phyloP scores from a whole-genome alignment of 2,329 filamentous ascomycete species.

The Periconia macrospinosa region DNA sequence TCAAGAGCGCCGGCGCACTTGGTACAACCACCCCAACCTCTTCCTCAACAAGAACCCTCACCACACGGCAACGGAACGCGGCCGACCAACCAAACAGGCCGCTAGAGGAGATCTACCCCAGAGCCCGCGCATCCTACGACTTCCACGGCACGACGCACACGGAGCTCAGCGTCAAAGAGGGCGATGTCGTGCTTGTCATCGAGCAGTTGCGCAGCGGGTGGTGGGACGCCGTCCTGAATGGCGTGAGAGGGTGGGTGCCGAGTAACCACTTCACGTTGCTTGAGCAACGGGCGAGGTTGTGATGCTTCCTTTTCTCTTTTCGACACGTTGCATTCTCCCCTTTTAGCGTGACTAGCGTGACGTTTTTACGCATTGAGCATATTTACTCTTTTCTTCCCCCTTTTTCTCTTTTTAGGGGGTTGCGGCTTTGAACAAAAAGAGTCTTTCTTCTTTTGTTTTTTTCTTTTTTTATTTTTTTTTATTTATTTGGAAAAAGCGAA shows the following conservation, averaged over 20 bases:
- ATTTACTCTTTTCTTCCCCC: too few relatives aligned
- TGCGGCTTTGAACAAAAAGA: too few relatives aligned
- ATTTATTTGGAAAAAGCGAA: too few relatives aligned
- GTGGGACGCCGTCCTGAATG: conserved; percentile 3
- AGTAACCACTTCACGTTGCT: conserved; percentile 1
- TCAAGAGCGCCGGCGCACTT: conserved; percentile 29
- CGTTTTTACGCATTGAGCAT: too few relatives aligned
- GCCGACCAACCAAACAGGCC: background rate
- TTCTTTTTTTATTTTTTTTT: too few relatives aligned
- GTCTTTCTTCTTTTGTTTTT: too few relatives aligned
- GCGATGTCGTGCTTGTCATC: conserved; percentile 1
- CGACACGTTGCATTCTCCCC: too few relatives aligned
- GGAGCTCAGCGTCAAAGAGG: background rate
- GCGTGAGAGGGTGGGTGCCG: conserved; percentile 5
- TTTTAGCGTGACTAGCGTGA: too few relatives aligned
- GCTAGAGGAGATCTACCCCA: background rate
- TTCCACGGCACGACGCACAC: background rate
- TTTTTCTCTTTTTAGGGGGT: too few relatives aligned
- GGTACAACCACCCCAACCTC: conserved; percentile 1
- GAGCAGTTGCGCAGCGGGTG: background rate
- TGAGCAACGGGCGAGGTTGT: background rate
- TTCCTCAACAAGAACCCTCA: background rate
- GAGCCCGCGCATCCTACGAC: conserved; percentile 1
- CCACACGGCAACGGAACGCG: background rate
- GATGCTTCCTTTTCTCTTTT: background rate